Percentiles rank a stretch among this genome's conserved stretches.
These are phyloP conservation scores for Mycosarcoma maydis DNA, from an alignment of 1,284 basidiomycete species.

Conservation along the genomic window DNA sequence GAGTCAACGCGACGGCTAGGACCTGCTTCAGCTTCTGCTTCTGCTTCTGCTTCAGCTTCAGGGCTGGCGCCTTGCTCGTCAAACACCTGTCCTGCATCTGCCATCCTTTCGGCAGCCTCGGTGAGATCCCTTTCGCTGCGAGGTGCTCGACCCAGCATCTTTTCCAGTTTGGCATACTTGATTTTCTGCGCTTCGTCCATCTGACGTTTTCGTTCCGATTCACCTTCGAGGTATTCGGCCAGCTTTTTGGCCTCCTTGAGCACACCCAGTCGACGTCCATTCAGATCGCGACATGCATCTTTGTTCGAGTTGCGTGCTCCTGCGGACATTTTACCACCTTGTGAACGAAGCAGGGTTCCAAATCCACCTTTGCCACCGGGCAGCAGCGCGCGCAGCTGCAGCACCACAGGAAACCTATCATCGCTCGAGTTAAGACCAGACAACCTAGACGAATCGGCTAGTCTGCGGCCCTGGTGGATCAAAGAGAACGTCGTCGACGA, in stretches of 20 bases:
- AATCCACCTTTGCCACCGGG: slow-evolving; percentile 97
- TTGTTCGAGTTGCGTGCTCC: slow-evolving; percentile 75
- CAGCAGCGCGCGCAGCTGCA: slow-evolving; percentile 46
- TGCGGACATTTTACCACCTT: slow-evolving; percentile 93
- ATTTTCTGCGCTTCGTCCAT: slow-evolving; percentile 74
- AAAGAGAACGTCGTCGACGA: slow-evolving; percentile 17
- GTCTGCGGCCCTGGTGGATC: slow-evolving; percentile 19
- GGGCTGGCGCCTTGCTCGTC: slow-evolving; percentile 40
- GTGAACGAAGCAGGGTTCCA: slow-evolving; percentile 92
- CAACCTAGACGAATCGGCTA: slow-evolving; percentile 2
- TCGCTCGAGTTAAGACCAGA: slow-evolving; percentile 1
- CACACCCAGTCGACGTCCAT: slow-evolving; percentile 86
- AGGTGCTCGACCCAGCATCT: slow-evolving; percentile 57
- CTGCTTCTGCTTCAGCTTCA: too few species aligned
- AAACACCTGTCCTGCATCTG: slow-evolving; percentile 57
- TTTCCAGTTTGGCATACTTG: slow-evolving; percentile 83
- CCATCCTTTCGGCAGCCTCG: slow-evolving; percentile 59
- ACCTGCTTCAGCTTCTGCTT: slow-evolving; percentile 10
- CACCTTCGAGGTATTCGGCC: slow-evolving; percentile 86
- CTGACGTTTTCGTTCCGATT: slow-evolving; percentile 82
- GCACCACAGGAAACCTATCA: slow-evolving; percentile 21
- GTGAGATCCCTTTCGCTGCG: slow-evolving; percentile 65
- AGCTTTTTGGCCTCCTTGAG: slow-evolving; percentile 96
- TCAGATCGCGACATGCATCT: slow-evolving; percentile 92
- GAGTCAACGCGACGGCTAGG: slow-evolving; percentile 5